Base-by-base conservation (phyloP, 305 asterid species). In the Fraxinus velutina region DNA sequence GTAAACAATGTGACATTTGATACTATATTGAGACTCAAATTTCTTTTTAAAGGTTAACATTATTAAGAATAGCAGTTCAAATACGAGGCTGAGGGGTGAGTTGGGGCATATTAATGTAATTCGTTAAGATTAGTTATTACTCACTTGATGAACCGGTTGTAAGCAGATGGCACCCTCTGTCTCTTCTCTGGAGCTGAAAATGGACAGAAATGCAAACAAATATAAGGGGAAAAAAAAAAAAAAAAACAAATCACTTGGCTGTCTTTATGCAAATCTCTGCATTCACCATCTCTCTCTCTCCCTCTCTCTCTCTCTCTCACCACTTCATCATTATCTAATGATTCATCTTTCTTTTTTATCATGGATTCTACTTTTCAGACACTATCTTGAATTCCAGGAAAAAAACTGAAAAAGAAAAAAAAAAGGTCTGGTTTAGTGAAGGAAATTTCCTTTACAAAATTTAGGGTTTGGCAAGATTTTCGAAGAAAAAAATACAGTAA, bases 81-180 rank as follows among this genome's bases (percentile, higher is more conserved):
- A 2, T 50, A n/a, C 2, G 2, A 3, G 62, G 62, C 6, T 15
- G 4, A 15, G 62, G 62, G 62, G 19, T 8, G 50, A 2, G 13
- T 39, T 39, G 50, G 2, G 50, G 62, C 6, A 50, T 57, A 19
- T 57, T 17, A 17, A 50, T 50, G 7, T 57, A 62, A 21, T 62
- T 62, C 2, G 5, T 62, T 21, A 0, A 62, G 55, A 15, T 71
- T 17, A 64, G 55, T 70, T 66, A 55, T 78, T 30, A 81, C 97
- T 85, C 85, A 95, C 99, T 95, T 95, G 92, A 95, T 95, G 92
- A 95, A 95, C 19, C 98, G 91, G 85, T 95, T 95, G 92, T 95
- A 95, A 82, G 99, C 98, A 86, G 99, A 95, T 75, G 99, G 99
- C 78, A 95, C 99, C 85, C 99, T 90, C 95, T 93, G 99, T 89